phyloP scores from a whole-genome alignment of 2,329 filamentous ascomycete genomes.

The Botrytis sinoallii region DNA sequence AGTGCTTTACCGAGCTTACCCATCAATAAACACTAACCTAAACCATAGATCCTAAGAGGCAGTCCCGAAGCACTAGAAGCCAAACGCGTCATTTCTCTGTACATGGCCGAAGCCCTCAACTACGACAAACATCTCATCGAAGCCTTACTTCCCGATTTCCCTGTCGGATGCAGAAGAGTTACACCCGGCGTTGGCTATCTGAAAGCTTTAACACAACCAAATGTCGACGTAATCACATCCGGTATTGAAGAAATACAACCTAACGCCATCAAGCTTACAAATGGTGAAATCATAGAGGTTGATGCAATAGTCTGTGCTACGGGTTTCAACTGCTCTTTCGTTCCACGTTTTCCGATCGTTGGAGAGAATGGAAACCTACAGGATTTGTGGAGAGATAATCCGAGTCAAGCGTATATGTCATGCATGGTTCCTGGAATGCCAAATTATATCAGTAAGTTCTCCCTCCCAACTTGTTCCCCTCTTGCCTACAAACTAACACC shows the following conservation, averaged over 20 bases:
- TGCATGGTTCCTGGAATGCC: constrained; percentile 33
- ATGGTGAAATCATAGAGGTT: constrained; percentile 36
- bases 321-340: constrained; percentile 35
- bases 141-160: constrained; percentile 43
- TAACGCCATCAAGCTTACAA: constrained; percentile 44
- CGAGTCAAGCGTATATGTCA: constrained; percentile 38
- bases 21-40: not conserved
- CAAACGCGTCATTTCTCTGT: constrained; percentile 33
- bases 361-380: constrained; percentile 25
- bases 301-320: constrained; percentile 42
- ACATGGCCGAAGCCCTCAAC: constrained; percentile 48
- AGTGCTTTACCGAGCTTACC: accelerated
- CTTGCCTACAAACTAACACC: no score
- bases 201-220: constrained; percentile 47
- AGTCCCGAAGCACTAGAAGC: constrained; percentile 14
- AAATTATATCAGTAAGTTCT: constrained; percentile 26
- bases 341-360: constrained; percentile 31
- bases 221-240: constrained; percentile 50
- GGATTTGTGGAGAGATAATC: constrained; percentile 32
- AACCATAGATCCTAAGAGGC: constrained; percentile 6
- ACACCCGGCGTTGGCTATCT: constrained; percentile 46
- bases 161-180: constrained; percentile 42
- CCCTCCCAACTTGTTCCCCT: no score
- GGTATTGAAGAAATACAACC: constrained; percentile 45
- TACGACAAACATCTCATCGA: constrained; percentile 50